Conservation (phyloP, 768 basidiomycete genomes). For the Lyophyllum atratum region DNA sequence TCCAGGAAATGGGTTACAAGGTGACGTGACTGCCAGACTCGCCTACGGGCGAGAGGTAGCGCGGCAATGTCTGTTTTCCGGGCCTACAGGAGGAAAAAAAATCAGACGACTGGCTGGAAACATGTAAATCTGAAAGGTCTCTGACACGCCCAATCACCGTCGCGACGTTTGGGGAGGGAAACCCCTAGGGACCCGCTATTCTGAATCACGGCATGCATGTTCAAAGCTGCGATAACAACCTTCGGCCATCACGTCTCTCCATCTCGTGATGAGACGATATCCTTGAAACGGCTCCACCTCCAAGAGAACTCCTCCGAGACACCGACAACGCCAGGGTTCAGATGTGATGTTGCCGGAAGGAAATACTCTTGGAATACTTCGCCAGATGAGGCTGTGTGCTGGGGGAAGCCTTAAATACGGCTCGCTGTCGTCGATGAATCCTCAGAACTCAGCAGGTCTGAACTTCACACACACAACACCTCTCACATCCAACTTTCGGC, state of each 20-base stretch:
- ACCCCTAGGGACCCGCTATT: not conserved
- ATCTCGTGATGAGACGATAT: not conserved
- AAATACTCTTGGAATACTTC: not conserved
- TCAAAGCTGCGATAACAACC: not conserved
- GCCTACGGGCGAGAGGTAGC: too few species aligned
- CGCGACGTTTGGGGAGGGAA: too few species aligned
- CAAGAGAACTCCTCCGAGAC: not conserved
- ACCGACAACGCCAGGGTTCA: not conserved
- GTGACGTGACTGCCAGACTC: too few species aligned
- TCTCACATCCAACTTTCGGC: not conserved
- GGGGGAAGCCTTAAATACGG: not conserved
- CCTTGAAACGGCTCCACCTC: not conserved
- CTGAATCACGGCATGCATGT: not conserved
- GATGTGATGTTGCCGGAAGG: not conserved
- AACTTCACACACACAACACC: slow-evolving; percentile 5
- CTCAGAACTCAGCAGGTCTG: slow-evolving; percentile 13
- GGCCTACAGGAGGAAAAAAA: too few species aligned
- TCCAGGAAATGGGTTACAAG: too few species aligned
- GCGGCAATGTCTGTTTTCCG: too few species aligned
- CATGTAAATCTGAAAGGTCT: too few species aligned
- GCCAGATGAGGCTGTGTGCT: not conserved
- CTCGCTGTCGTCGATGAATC: not conserved
- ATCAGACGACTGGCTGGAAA: too few species aligned
- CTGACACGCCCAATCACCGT: too few species aligned
- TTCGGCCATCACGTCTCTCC: not conserved